A percentile compares a stretch with the other conserved stretches of the same genome.
Evolutionary conservation across 2,329 filamentous ascomycete genomes (phyloP).

Genomic region (Diaporthe aspalathi): DNA sequence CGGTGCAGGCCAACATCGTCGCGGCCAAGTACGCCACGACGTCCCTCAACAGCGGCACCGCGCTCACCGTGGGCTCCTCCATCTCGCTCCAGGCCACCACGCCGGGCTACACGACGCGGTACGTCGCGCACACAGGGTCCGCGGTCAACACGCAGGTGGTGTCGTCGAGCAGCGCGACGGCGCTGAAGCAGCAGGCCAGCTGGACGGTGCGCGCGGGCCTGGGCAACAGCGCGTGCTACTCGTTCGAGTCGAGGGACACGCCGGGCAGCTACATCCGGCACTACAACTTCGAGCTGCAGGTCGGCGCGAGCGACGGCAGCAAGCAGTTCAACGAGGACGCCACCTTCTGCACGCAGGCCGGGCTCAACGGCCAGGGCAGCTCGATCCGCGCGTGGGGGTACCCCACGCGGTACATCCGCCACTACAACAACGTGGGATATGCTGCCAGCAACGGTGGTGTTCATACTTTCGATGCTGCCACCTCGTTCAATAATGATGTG

Average conservation of each 20-base stretch:
- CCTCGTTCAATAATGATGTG: slow-evolving; percentile 64
- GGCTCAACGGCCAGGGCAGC: slow-evolving; percentile 61
- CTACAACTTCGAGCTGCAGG: slow-evolving; percentile 60
- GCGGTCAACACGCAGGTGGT: slow-evolving; percentile 67
- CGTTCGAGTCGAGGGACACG: slow-evolving; percentile 69
- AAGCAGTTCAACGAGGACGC: slow-evolving; percentile 71
- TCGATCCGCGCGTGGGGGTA: slow-evolving; percentile 70
- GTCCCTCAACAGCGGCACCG: slow-evolving; percentile 59
- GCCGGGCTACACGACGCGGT: slow-evolving; percentile 63
- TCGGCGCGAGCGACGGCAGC: slow-evolving; percentile 63
- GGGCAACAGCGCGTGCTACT: slow-evolving; percentile 66
- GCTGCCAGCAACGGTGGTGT: slow-evolving; percentile 66
- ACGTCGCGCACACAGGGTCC: slow-evolving; percentile 63
- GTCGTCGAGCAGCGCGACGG: slow-evolving; percentile 59
- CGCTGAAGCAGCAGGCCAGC: slow-evolving; percentile 63
- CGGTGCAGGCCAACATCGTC: slow-evolving; percentile 70
- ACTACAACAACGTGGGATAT: slow-evolving; percentile 57
- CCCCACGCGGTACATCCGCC: slow-evolving; percentile 69
- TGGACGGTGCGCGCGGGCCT: slow-evolving; percentile 67
- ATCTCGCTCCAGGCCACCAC: slow-evolving; percentile 65
- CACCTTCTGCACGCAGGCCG: slow-evolving; percentile 69
- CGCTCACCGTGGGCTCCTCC: slow-evolving; percentile 59
- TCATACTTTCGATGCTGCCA: slow-evolving; percentile 62
- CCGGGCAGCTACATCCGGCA: slow-evolving; percentile 70
- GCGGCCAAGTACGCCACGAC: slow-evolving; percentile 65